These are phyloP conservation scores for Globisporangium alternatum DNA, from an alignment of 352 stramenopile species.

Conservation along the genomic window DNA sequence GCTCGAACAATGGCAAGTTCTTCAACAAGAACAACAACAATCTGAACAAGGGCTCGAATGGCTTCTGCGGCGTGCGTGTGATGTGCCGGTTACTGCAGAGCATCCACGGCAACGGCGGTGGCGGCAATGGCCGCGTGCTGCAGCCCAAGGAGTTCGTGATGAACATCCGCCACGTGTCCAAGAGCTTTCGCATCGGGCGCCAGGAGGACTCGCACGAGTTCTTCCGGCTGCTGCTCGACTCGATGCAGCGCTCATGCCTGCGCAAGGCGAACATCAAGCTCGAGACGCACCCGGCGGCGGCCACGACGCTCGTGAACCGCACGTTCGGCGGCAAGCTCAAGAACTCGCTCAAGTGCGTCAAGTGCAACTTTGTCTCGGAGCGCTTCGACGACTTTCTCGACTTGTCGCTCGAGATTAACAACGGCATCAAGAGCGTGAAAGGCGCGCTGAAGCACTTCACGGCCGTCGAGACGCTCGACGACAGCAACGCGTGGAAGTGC, in stretches of 20 bases:
- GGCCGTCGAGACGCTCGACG: slow-evolving; percentile 78
- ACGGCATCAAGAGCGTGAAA: slow-evolving; percentile 70
- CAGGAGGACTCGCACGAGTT: slow-evolving; percentile 93
- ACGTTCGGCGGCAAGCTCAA: slow-evolving; percentile 85
- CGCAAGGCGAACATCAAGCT: slow-evolving; percentile 71
- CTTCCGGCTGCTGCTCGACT: slow-evolving; percentile 84
- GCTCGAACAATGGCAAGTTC: slow-evolving; percentile 11
- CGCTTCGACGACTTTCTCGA: slow-evolving; percentile 86
- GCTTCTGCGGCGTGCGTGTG: slow-evolving; percentile 56
- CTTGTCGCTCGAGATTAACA: slow-evolving; percentile 84
- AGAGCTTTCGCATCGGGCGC: slow-evolving; percentile 83
- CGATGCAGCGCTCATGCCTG: slow-evolving; percentile 79
- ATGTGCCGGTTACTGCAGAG: slow-evolving; percentile 68
- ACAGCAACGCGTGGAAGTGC: slow-evolving; percentile 86
- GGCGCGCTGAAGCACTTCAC: slow-evolving; percentile 82
- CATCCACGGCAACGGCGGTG: slow-evolving; percentile 35
- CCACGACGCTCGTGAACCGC: slow-evolving; percentile 80
- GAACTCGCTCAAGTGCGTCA: slow-evolving; percentile 81
- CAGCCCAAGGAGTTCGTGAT: slow-evolving; percentile 82
- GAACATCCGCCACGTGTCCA: slow-evolving; percentile 83
- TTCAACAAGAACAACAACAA: slow-evolving; percentile 25
- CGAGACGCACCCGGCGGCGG: slow-evolving; percentile 47
- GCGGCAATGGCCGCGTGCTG: slow-evolving; percentile 37
- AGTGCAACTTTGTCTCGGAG: slow-evolving; percentile 79
- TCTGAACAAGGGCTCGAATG: slow-evolving; percentile 12